Percentiles rank a stretch among this genome's conserved stretches.
These are phyloP conservation scores for Curvularia eragrostidis DNA, from an alignment of 2,329 filamentous ascomycete species.

Conservation along the genomic window DNA sequence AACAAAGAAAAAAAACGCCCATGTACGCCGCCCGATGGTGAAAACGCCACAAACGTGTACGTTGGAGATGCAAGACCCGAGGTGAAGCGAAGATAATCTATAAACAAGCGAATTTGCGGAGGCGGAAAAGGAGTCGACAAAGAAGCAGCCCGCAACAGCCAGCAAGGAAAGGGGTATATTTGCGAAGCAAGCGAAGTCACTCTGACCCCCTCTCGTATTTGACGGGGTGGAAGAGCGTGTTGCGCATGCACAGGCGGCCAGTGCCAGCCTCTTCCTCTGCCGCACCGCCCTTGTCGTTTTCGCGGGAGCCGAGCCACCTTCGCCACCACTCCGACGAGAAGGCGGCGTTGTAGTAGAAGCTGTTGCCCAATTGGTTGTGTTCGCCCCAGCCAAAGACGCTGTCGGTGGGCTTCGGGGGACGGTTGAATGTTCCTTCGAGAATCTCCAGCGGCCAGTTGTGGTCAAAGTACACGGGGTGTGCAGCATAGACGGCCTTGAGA, in stretches of 20 bases:
- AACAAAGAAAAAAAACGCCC: slow-evolving; percentile 28
- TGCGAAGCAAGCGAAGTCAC: slow-evolving; percentile 29
- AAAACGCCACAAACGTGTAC: slow-evolving; percentile 17
- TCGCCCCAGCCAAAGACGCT: slow-evolving; percentile 60
- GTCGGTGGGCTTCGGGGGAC: slow-evolving; percentile 54
- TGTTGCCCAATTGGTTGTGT: slow-evolving; percentile 59
- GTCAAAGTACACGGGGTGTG: slow-evolving; percentile 81
- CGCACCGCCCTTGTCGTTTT: slow-evolving; percentile 54
- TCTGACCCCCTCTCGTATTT: slow-evolving; percentile 55
- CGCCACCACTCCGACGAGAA: slow-evolving; percentile 58
- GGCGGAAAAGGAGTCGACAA: slow-evolving; percentile 22
- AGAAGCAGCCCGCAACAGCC: slow-evolving; percentile 21
- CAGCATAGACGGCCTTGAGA: slow-evolving; percentile 77
- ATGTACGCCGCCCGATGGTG: slow-evolving; percentile 44
- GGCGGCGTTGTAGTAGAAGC: slow-evolving; percentile 60
- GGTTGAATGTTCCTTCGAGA: slow-evolving; percentile 58
- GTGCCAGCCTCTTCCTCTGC: slow-evolving; percentile 53
- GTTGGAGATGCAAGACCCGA: slow-evolving; percentile 36
- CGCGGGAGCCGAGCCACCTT: slow-evolving; percentile 57
- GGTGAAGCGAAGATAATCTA: slow-evolving; percentile 31
- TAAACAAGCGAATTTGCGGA: slow-evolving; percentile 25
- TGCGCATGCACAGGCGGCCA: slow-evolving; percentile 57
- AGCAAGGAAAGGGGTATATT: slow-evolving; percentile 38
- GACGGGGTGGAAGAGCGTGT: slow-evolving; percentile 57
- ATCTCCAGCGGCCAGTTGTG: slow-evolving; percentile 67